Evolutionary conservation across 768 basidiomycete genomes (phyloP).

Genomic region (Phaeotremella fagi): DNA sequence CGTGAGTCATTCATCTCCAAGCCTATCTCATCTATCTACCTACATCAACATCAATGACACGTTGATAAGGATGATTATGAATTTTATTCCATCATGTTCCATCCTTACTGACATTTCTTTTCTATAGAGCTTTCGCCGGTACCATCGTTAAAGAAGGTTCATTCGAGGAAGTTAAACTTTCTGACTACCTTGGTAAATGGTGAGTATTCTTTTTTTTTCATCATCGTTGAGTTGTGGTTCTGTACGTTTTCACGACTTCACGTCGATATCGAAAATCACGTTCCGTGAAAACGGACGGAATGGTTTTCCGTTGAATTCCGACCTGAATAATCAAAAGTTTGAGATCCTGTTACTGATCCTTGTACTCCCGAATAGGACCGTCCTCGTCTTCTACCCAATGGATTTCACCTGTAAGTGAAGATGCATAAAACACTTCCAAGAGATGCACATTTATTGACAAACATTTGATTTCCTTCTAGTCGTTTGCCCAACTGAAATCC

Average conservation of each 20-base stretch:
- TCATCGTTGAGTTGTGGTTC: constrained; percentile 23
- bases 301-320: no score
- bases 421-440: constrained; percentile 48
- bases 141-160: constrained; percentile 68
- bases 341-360: constrained; percentile 1
- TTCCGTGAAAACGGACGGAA: no score
- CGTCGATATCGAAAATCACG: no score
- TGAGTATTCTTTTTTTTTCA: constrained; percentile 38
- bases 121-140: constrained; percentile 26
- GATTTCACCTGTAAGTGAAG: constrained; percentile 50
- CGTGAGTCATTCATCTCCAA: constrained; percentile 44
- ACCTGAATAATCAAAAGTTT: no score
- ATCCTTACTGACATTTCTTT: background rate
- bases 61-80: no score
- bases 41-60: no score
- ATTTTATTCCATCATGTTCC: no score
- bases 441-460: constrained; percentile 86
- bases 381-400: constrained; percentile 92
- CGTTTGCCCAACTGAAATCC: constrained; percentile 85
- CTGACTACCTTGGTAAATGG: constrained; percentile 77
- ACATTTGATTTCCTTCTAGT: constrained; percentile 54
- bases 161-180: constrained; percentile 72
- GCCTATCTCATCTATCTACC: constrained; percentile 58
- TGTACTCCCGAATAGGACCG: no score
- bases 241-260: no score